Base-by-base conservation (phyloP, 2,329 filamentous ascomycete species). In the Ceratocystis smalleyi region DNA sequence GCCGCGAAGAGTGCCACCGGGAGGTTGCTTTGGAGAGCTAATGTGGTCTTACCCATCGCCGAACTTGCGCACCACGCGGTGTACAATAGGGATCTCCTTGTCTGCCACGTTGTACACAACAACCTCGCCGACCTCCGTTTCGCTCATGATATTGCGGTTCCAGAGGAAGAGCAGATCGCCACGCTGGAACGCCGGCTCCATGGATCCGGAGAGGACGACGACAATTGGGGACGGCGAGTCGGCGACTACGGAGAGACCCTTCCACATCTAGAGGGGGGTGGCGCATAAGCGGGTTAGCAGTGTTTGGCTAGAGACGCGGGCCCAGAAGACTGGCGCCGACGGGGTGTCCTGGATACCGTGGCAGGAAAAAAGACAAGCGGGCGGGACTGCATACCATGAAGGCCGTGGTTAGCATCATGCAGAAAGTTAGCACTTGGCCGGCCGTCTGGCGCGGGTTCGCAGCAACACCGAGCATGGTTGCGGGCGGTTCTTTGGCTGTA, bases 81-180 rank as follows among this genome's bases (percentile, higher is more conserved):
- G 94, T 69, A 99, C 94, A 75, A 99, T 99, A 35, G 94, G 94
- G 68, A 99, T 97, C 69, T 96, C 89, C 79, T 97, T 99, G 65
- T 87, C 91, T 73, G 84, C 83, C 63, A 96, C 88, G 72, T 95
- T 95, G 76, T 84, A 84, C 8, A 84, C 81, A 7, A 84, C 81
- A n/a, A 84, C 73, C 69, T 81, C 79, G 67, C 79, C 79, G 17
- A 83, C 79, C 54, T 77, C 77, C 1, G 80, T 82, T 68, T 83
- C 81, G 63, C 76, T 73, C n/a, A 79, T 57, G 5, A 83, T 64
- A 69, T 85, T 83, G 65, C 87, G 78, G 73, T 91, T 91, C 87
- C 87, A 91, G 6, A 91, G 77, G 70, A 91, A 83, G 2, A 91
- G 77, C 5, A 91, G 76, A 71, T 91, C 88, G 64, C 88, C 88